Conservation (phyloP, 768 basidiomycete genomes). For the Tulasnella sp. region DNA sequence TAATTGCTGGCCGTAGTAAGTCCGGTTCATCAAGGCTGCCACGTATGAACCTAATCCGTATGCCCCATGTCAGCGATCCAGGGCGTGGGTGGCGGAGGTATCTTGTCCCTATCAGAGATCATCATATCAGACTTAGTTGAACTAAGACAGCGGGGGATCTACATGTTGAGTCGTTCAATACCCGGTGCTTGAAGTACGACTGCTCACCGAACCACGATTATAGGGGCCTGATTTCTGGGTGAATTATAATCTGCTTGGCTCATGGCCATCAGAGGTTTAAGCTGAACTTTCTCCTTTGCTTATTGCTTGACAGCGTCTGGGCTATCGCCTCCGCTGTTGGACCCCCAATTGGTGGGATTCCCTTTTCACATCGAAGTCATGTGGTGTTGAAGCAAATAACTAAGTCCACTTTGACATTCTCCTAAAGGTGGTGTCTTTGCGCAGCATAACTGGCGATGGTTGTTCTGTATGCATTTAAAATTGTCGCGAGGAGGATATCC, state of each 20-base stretch:
- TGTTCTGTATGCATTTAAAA: neutral
- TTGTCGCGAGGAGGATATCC: no score
- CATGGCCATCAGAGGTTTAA: no score
- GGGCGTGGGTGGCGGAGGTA: constrained; percentile 26
- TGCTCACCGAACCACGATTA: constrained; percentile 10
- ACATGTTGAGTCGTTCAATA: constrained; percentile 21
- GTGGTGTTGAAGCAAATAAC: no score
- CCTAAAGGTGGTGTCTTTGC: constrained; percentile 17
- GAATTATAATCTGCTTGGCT: no score
- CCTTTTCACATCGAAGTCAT: no score
- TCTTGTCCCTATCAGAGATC: constrained; percentile 25
- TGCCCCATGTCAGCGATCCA: constrained; percentile 24
- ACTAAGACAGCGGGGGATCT: constrained; percentile 36
- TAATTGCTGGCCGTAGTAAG: constrained; percentile 31
- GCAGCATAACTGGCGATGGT: constrained; percentile 6
- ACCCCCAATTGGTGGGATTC: constrained; percentile 16
- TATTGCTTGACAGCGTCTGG: constrained; percentile 27
- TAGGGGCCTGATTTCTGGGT: no score
- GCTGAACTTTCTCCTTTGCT: no score
- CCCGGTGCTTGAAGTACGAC: neutral
- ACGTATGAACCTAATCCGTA: neutral
- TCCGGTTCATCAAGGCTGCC: constrained; percentile 18
- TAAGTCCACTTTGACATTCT: no score
- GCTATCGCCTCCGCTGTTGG: constrained; percentile 19
- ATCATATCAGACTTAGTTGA: constrained; percentile 33